phyloP scores from a whole-genome alignment of 257 asterid genomes.

The Nicotiana obtusifolia region DNA sequence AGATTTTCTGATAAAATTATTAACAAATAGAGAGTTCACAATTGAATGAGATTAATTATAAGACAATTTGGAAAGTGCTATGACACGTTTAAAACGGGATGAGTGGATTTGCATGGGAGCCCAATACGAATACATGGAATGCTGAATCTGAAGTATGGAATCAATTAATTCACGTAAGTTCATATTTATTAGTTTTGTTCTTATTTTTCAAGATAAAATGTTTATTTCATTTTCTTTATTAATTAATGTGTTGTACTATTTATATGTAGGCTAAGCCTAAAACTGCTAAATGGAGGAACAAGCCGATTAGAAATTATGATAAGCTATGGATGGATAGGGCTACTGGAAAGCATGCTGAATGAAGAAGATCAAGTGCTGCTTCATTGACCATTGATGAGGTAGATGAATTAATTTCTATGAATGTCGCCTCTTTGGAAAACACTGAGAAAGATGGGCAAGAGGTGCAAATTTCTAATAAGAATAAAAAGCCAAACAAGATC shows the following conservation, averaged over 20 bases:
- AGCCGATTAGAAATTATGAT: not conserved
- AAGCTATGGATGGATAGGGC: not conserved
- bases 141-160: not conserved
- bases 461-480: too few species aligned
- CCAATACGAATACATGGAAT: too few species aligned
- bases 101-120: too few species aligned
- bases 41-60: too few species aligned
- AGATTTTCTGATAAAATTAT: too few species aligned
- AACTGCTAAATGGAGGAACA: not conserved
- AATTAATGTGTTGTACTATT: not conserved
- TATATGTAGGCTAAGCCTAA: too few species aligned
- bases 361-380: too few species aligned
- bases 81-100: too few species aligned
- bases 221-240: not conserved
- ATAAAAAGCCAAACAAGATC: too few species aligned
- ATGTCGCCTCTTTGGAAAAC: not conserved
- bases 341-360: not conserved
- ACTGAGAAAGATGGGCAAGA: too few species aligned
- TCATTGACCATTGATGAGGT: not conserved
- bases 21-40: too few species aligned
- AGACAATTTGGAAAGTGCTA: too few species aligned
- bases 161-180: not conserved
- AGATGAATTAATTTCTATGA: not conserved
- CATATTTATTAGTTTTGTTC: not conserved
- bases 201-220: not conserved